Evolutionary conservation across 441 rosid species (phyloP), one percentile per base, ranked within the genome.

Genomic region (Pelargonium citronellum): DNA sequence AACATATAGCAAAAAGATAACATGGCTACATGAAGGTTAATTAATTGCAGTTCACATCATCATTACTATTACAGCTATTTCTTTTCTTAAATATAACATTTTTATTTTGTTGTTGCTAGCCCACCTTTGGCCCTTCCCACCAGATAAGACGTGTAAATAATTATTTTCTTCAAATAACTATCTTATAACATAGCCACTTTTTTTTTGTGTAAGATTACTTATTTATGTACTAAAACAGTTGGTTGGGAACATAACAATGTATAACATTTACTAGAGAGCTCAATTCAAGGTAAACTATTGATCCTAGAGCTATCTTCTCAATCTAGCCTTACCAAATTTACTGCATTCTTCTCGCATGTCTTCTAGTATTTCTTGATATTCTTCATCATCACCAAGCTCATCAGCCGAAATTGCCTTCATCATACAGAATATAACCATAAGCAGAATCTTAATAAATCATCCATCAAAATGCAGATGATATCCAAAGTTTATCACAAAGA

Each of bases 301-400:
- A 49, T 49, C n/a, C 13, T 10, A 15, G 16, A 1, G 57, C 15
- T 49, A 49, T 10, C 57, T 10, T 49, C 13, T 49, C 6, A 15
- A 11, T 10, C 13, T 49, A 15, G 16, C 34, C 80, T 67, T 81
- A 83, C 87, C 87, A 66, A 78, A 81, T 76, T 79, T 83, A 64
- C 79, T 74, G 71, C 85, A 81, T 69, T 84, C 87, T 51, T 76
- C 74, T 74, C 83, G 70, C 87, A 84, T 84, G 75, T 84, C 87
- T 55, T 76, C 85, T 64, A 82, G 41, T 66, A 84, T 82, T 53
- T 84, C 87, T 77, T 74, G 81, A 73, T 82, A 84, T 68, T 82
- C 87, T 66, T 77, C 85, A 55, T 82, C 80, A 68, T 84, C 84
- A 46, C 61, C 53, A 64, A 84, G 83, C 57, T 80, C 80, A 77